phyloP scores from a whole-genome alignment of 1,284 basidiomycete species.

The Afroboletus lepidellus region DNA sequence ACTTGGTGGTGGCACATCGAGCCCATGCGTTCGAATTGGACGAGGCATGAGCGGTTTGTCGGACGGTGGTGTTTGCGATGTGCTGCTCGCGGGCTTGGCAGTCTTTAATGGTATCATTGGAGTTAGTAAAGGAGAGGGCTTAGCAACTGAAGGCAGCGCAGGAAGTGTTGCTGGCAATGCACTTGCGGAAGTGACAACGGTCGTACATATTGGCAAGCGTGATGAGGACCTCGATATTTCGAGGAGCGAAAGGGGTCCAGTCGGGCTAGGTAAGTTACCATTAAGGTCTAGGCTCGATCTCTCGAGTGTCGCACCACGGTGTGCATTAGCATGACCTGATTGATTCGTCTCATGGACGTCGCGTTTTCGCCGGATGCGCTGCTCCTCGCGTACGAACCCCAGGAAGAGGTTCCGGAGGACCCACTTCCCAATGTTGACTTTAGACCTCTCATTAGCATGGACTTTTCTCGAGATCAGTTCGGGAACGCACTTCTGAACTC shows the following conservation, averaged over 20 bases:
- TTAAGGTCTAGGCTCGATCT: constrained; percentile 34
- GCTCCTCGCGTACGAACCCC: constrained; percentile 67
- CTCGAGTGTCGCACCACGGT: constrained; percentile 23
- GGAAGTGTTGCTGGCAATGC: constrained; percentile 62
- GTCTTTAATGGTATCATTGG: constrained; percentile 55
- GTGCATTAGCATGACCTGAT: constrained; percentile 14
- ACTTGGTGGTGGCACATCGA: constrained; percentile 25
- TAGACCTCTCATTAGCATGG: constrained; percentile 11
- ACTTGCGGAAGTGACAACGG: constrained; percentile 25
- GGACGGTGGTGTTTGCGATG: constrained; percentile 36
- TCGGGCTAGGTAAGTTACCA: constrained; percentile 18
- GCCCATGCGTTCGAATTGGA: constrained; percentile 31
- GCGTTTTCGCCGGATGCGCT: constrained; percentile 43
- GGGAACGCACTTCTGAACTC: constrained; percentile 73
- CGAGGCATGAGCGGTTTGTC: constrained; percentile 36
- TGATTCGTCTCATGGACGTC: constrained; percentile 25
- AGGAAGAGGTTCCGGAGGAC: constrained; percentile 72
- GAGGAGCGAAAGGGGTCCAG: constrained; percentile 33
- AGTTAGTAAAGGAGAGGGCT: constrained; percentile 53
- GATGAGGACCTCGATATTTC: constrained; percentile 25
- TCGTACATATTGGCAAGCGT: constrained; percentile 16
- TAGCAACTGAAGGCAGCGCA: constrained; percentile 38
- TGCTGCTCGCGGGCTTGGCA: constrained; percentile 31
- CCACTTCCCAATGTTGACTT: constrained; percentile 84
- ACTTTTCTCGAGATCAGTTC: constrained; percentile 9